Percentiles rank a stretch among this genome's conserved stretches.
Conservation (phyloP, 1,284 basidiomycete genomes). For the Limonomyces culmigenus region DNA sequence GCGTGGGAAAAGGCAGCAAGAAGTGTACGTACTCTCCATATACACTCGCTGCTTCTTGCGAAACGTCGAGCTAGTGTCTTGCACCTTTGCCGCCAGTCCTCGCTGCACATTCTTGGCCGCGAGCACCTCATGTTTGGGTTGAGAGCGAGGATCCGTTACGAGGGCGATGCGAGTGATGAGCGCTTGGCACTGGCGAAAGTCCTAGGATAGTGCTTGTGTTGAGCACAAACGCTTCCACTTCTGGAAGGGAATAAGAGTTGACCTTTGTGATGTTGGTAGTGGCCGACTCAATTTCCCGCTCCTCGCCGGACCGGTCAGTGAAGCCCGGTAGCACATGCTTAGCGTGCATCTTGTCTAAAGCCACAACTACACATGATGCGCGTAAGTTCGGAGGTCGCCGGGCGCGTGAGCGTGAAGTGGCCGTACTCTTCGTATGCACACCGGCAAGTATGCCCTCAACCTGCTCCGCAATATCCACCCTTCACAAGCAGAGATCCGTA, state of each 20-base stretch:
- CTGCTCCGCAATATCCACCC: constrained; percentile 85
- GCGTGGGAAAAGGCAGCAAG: constrained; percentile 5
- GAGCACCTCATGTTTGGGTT: constrained; percentile 44
- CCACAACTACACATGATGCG: constrained; percentile 31
- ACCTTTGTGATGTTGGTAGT: constrained; percentile 84
- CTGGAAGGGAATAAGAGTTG: constrained; percentile 4
- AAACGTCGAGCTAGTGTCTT: constrained; percentile 86
- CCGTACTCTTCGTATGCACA: constrained; percentile 67
- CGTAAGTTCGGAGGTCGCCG: constrained; percentile 1
- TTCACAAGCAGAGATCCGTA: constrained; percentile 15
- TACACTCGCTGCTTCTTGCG: constrained; percentile 96
- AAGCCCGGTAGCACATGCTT: constrained; percentile 95
- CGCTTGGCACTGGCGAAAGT: constrained; percentile 69
- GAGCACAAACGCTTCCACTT: constrained; percentile 1
- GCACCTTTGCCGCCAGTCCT: constrained; percentile 85
- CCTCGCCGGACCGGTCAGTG: constrained; percentile 83
- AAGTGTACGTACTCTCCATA: constrained; percentile 72
- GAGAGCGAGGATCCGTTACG: constrained; percentile 16
- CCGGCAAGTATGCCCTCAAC: constrained; percentile 65
- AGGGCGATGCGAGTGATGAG: constrained; percentile 62
- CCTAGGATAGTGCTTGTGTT: constrained; percentile 33
- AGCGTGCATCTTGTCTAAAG: constrained; percentile 86
- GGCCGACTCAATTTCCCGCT: constrained; percentile 80
- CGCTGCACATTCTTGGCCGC: constrained; percentile 95
- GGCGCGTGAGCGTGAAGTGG: constrained; percentile 8